Base-by-base conservation (phyloP, 2,329 filamentous ascomycete species). In the Aotearoamyces nothofagi region DNA sequence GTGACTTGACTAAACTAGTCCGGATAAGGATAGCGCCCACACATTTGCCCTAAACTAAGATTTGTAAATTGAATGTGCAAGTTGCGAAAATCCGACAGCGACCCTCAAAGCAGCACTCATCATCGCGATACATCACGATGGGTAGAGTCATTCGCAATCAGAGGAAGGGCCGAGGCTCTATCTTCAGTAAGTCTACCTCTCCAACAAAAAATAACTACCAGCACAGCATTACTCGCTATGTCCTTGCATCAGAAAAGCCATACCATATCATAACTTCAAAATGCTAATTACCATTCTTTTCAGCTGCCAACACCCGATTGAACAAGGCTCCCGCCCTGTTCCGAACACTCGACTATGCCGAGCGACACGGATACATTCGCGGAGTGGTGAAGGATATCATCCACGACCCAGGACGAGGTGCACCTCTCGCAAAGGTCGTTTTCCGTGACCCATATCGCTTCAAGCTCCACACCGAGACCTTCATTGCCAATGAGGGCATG, bases 401-500 rank as follows among this genome's bases (percentile, higher is more conserved):
- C 65, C 90, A 98, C 77, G 90, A 98, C 66, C 75, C 48, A 29
- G 90, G 90, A 60, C 86, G 90, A 67, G 90, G 90, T 68, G 84
- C 92, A 63, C 90, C 90, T 52, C 82, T 98, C 56, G 90, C 90
- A 59, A 83, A 82, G 65, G 86, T 98, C 55, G 66, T 74, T 52
- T 98, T 98, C 82, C 86, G 90, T 53, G 81, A 92, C 65, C 84
- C 90, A 53, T 98, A 98, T 79, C 75, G 77, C 63, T 96, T 82
- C 80, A 93, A 92, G 78, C 78, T 86, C 59, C 68, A 84, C 60
- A 87, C 79, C 61, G 86, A 98, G 78, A 98, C 90, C 50, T 94
- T 98, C 78, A 98, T 98, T 58, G 90, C 90, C 65, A 98, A 96
- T 69, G 90, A 96, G 73, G 90, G 90, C 69, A 94, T 96, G 86